These are phyloP conservation scores for Suillus sp. DNA, from an alignment of 768 basidiomycete genomes.

Conservation along the genomic window DNA sequence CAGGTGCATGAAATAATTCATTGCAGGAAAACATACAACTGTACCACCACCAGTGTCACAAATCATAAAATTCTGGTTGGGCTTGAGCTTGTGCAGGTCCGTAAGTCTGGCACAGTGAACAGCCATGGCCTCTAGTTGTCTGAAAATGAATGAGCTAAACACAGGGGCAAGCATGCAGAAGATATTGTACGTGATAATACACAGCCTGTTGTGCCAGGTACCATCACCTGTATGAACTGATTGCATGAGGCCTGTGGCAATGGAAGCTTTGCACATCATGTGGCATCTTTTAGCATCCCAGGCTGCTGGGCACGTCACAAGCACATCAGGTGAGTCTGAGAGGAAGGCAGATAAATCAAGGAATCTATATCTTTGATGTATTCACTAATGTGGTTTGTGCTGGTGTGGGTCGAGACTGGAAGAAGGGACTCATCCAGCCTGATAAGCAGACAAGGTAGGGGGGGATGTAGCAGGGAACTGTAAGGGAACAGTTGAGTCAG, in stretches of 20 bases:
- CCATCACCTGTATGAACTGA: slow-evolving; percentile 68
- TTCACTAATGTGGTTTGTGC: too few relatives aligned
- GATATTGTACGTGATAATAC: slow-evolving; percentile 68
- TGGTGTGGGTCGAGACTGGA: too few relatives aligned
- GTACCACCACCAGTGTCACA: slow-evolving; percentile 90
- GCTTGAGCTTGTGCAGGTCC: slow-evolving; percentile 73
- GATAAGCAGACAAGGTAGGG: too few relatives aligned
- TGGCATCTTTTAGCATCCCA: slow-evolving; percentile 88
- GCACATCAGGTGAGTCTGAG: slow-evolving; percentile 79
- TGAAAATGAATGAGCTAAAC: slow-evolving; percentile 29
- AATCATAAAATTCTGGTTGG: slow-evolving; percentile 88
- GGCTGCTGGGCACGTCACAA: slow-evolving; percentile 86
- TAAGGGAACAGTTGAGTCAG: too few relatives aligned
- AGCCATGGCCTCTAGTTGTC: slow-evolving; percentile 83
- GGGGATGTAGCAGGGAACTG: too few relatives aligned
- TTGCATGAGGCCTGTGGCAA: too few relatives aligned
- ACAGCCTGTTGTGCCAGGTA: slow-evolving; percentile 77
- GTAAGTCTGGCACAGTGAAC: slow-evolving; percentile 86
- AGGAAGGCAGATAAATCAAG: slow-evolving; percentile 11
- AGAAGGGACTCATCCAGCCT: too few relatives aligned
- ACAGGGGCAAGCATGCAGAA: slow-evolving; percentile 4
- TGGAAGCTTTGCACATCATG: slow-evolving; percentile 84
- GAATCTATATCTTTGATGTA: slow-evolving; percentile 3
- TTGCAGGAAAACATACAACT: slow-evolving; percentile 43
- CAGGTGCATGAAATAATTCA: slow-evolving; percentile 25